Percentiles rank a stretch among this genome's conserved stretches.
phyloP scores from a whole-genome alignment of 2,329 filamentous ascomycete species.

The Fusarium clavum region DNA sequence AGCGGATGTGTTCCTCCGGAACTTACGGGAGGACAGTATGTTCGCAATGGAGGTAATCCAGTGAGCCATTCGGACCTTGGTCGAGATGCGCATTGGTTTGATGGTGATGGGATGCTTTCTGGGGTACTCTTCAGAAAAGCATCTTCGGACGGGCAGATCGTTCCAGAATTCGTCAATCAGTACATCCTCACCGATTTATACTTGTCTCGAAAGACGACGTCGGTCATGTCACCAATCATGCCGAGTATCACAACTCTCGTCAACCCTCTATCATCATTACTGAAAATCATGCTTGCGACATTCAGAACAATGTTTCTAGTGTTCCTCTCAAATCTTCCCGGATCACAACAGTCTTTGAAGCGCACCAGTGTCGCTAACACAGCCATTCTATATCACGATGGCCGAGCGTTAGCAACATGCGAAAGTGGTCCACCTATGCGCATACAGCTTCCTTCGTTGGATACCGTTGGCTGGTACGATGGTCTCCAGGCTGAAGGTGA shows the following conservation, averaged over 20 bases:
- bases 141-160: slow-evolving; percentile 52
- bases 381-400: slow-evolving; percentile 73
- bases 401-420: slow-evolving; percentile 74
- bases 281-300: slow-evolving; percentile 6
- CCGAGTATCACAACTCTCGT: slow-evolving; percentile 76
- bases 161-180: slow-evolving; percentile 75
- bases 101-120: slow-evolving; percentile 79
- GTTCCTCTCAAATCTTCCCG: slow-evolving; percentile 46
- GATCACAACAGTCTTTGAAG: slow-evolving; percentile 65
- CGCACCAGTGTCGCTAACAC: slow-evolving; percentile 80
- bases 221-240: slow-evolving; percentile 67
- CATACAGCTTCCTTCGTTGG: slow-evolving; percentile 70
- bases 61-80: slow-evolving; percentile 69
- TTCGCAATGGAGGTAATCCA: slow-evolving; percentile 78
- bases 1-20: slow-evolving; percentile 72
- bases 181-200: slow-evolving; percentile 76
- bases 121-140: slow-evolving; percentile 68
- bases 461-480: slow-evolving; percentile 78
- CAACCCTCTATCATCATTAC: slow-evolving; percentile 56
- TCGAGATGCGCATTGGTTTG: slow-evolving; percentile 78
- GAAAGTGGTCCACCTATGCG: slow-evolving; percentile 78
- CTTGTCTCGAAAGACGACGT: slow-evolving; percentile 60
- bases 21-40: slow-evolving; percentile 75
- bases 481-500: slow-evolving; percentile 67
- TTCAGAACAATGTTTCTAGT: slow-evolving; percentile 52